phyloP scores from a whole-genome alignment of 768 basidiomycete genomes.

The Mycena indigotica region DNA sequence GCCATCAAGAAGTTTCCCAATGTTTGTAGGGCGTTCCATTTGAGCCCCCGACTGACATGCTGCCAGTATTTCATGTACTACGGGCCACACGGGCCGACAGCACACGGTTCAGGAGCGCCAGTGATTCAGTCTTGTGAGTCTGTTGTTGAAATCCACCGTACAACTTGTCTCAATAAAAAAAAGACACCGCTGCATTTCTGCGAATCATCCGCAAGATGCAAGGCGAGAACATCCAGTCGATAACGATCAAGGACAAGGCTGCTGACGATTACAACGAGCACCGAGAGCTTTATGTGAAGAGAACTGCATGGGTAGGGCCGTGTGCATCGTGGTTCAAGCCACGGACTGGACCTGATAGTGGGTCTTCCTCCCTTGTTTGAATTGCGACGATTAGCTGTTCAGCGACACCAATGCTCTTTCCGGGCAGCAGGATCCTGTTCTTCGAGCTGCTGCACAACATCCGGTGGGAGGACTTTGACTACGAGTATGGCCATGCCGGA shows the following conservation, averaged over 20 bases:
- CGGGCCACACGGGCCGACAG: conserved; percentile 26
- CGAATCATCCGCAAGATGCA: conserved; percentile 28
- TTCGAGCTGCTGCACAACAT: conserved; percentile 26
- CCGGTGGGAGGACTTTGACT: conserved; percentile 30
- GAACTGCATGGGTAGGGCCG: conserved; percentile 27
- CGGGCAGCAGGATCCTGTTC: conserved; percentile 27
- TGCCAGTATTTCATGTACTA: conserved; percentile 28
- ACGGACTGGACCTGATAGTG: conserved; percentile 20
- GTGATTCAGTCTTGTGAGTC: conserved; percentile 24
- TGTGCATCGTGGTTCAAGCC: conserved; percentile 27
- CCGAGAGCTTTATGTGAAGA: conserved; percentile 24
- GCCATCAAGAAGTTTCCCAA: conserved; percentile 27
- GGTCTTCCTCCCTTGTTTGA: not conserved
- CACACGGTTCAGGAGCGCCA: conserved; percentile 28
- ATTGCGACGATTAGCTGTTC: not conserved
- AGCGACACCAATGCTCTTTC: conserved; percentile 26
- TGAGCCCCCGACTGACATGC: not conserved
- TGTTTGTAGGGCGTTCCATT: not conserved
- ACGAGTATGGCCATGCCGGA: conserved; percentile 25
- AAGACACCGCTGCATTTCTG: conserved; percentile 24
- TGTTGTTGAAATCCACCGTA: not conserved
- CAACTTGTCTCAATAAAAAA: not conserved
- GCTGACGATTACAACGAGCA: conserved; percentile 28
- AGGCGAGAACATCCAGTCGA: conserved; percentile 27
- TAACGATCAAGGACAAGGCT: conserved; percentile 26